Evolutionary conservation across 179 eudicot species (phyloP).

Genomic region (Carnegiea gigantea): DNA sequence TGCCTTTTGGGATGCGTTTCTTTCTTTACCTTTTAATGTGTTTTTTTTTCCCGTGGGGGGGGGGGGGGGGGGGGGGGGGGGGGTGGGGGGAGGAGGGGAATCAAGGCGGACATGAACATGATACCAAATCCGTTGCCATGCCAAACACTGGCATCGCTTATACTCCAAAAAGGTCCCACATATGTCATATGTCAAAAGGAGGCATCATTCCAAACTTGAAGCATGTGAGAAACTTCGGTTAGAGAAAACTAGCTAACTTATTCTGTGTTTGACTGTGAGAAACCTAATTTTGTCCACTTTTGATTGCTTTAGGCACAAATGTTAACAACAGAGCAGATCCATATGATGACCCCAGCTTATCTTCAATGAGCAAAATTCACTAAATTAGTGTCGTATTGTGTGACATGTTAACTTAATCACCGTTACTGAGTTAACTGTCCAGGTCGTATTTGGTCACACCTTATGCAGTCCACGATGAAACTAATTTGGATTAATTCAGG

Average conservation of each 20-base stretch:
- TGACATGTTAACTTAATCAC: not conserved
- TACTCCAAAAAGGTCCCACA: conserved; percentile 35
- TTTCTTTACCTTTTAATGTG: not conserved
- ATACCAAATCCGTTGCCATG: conserved; percentile 33
- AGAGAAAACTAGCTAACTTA: not conserved
- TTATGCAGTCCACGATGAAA: too few relatives aligned
- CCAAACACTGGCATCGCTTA: conserved; percentile 30
- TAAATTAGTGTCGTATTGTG: not conserved
- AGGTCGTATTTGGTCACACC: too few relatives aligned
- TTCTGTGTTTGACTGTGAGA: not conserved
- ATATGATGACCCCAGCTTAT: not conserved
- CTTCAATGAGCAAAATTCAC: not conserved
- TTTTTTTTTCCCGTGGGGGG: not conserved
- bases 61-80: not conserved
- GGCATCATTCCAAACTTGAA: conserved; percentile 23
- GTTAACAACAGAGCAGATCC: not conserved
- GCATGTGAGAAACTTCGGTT: conserved; percentile 18
- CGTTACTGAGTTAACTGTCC: not conserved
- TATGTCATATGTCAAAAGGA: conserved; percentile 25
- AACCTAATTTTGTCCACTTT: not conserved
- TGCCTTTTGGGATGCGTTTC: conserved; percentile 6
- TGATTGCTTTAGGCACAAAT: conserved; percentile 5
- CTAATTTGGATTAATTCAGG: not conserved
- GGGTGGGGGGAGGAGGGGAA: not conserved
- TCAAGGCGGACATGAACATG: conserved; percentile 20